Base-by-base conservation (phyloP, 176 grass and related monocot genomes). In the Oryza punctata region DNA sequence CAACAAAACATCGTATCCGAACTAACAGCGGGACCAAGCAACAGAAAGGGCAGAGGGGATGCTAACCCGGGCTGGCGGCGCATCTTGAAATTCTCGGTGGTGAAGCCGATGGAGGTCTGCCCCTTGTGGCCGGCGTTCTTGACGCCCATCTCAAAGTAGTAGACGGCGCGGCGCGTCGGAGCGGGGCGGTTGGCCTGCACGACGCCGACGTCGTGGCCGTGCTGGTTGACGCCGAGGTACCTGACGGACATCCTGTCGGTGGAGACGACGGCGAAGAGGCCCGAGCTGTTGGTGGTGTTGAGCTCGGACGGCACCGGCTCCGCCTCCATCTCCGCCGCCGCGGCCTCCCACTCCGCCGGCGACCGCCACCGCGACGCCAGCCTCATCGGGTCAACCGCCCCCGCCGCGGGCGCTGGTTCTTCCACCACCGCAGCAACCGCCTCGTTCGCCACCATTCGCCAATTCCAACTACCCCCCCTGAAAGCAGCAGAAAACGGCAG, bases 211-310 rank as follows among this genome's bases (percentile, higher is more conserved):
- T 99, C 97, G 18, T 99, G 93, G 33, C 88, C 91, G 43, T 96
- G 93, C n/a, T 92, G 37, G 23, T 83, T 41, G 84, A 7, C 80
- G 75, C 89, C 75, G 13, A 43, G 84, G 86, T 94, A 99, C 75
- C 46, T 87, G 41, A 96, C 91, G 63, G 91, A 96, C 89, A 99
- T 77, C 89, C 91, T 91, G 88, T 96, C 97, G 59, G 86, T 57
- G 49, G 97, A 99, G 3, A 99, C 97, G 15, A 94, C 71, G 74
- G 92, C 74, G 63, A 96, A 99, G 70, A 96, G 87, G 5, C 89
- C 97, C n/a, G 97, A 99, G 93, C 93, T 92, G 85, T 99, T 99
- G 85, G 84, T 66, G 46, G 93, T 99, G 84, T 99, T 99, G 15
- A 99, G 86, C 60, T 96, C 87, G 61, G 97, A 99, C 38, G 97